Evolutionary conservation across 2,329 filamentous ascomycete species (phyloP).

Genomic region (Phaeosphaeria sp.): DNA sequence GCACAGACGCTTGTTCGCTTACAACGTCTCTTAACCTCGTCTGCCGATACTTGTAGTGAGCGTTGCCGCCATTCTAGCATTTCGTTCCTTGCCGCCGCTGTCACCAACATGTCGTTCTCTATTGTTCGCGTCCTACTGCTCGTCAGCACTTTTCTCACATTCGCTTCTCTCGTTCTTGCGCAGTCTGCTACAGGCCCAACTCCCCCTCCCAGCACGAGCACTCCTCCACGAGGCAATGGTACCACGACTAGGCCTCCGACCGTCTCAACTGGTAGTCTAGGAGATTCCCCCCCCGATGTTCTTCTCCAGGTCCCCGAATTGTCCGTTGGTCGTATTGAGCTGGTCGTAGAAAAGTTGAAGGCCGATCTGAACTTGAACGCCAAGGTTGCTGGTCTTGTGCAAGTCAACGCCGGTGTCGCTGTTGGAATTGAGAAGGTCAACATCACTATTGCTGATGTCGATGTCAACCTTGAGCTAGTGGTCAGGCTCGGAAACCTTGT

Average conservation of each 20-base stretch:
- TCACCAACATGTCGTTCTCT: slow-evolving; percentile 43
- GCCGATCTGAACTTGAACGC: slow-evolving; percentile 68
- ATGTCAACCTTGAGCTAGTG: slow-evolving; percentile 65
- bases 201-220: slow-evolving; percentile 39
- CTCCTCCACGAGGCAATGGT: slow-evolving; percentile 25
- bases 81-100: slow-evolving; percentile 18
- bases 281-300: slow-evolving; percentile 61
- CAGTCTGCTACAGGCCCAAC: slow-evolving; percentile 33
- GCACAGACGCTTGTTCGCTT: slow-evolving; percentile 20
- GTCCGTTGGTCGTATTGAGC: slow-evolving; percentile 65
- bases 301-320: slow-evolving; percentile 65
- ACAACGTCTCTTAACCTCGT: slow-evolving; percentile 21
- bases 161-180: slow-evolving; percentile 35
- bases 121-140: slow-evolving; percentile 44
- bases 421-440: slow-evolving; percentile 61
- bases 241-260: slow-evolving; percentile 30
- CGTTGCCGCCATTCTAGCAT: slow-evolving; percentile 13
- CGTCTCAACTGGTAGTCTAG: slow-evolving; percentile 27
- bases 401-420: slow-evolving; percentile 58
- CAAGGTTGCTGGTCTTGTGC: slow-evolving; percentile 65
- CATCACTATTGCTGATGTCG: slow-evolving; percentile 67
- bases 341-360: slow-evolving; percentile 65
- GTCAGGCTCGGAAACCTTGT: slow-evolving; percentile 67
- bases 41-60: slow-evolving; percentile 19
- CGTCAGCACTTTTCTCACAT: slow-evolving; percentile 34